These are phyloP conservation scores for Tricholomella constricta DNA, from an alignment of 768 basidiomycete species.

Conservation along the genomic window DNA sequence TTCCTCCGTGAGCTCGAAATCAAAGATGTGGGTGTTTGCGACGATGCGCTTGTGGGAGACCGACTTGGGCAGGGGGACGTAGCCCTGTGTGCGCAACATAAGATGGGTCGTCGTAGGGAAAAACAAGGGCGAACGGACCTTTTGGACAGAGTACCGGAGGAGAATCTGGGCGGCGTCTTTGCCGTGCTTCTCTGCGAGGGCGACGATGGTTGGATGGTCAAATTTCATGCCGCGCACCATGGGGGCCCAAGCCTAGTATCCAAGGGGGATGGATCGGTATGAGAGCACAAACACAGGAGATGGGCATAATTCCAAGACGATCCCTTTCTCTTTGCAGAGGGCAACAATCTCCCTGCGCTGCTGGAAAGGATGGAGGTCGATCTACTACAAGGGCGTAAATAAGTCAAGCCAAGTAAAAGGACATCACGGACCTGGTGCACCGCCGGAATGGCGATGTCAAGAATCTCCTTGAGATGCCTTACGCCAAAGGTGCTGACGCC, in stretches of 20 bases:
- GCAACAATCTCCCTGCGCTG: conserved; percentile 60
- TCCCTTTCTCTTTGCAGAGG: conserved; percentile 56
- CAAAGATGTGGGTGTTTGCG: conserved; percentile 62
- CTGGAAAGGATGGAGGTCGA: conserved; percentile 73
- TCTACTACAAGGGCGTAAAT: too few relatives aligned
- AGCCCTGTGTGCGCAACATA: conserved; percentile 42
- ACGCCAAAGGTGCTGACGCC: conserved; percentile 68
- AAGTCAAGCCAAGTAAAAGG: too few relatives aligned
- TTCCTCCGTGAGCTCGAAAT: conserved; percentile 54
- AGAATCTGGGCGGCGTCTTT: conserved; percentile 63
- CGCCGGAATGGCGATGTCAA: conserved; percentile 49
- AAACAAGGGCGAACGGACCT: neutral
- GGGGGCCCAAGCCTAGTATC: conserved; percentile 79
- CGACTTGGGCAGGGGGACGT: conserved; percentile 68
- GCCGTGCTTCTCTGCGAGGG: conserved; percentile 52
- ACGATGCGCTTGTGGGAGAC: conserved; percentile 52
- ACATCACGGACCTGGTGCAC: conserved; percentile 56
- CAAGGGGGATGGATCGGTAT: too few relatives aligned
- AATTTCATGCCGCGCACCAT: conserved; percentile 69
- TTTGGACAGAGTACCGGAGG: conserved; percentile 25
- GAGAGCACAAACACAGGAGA: too few relatives aligned
- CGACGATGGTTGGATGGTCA: conserved; percentile 56
- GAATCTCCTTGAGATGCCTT: conserved; percentile 57
- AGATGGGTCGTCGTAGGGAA: neutral
- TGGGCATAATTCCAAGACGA: conserved; percentile 68